These are phyloP conservation scores for Leptomonas pyrrhocoris DNA, from an alignment of 208 protist genomes.

Conservation along the genomic window DNA sequence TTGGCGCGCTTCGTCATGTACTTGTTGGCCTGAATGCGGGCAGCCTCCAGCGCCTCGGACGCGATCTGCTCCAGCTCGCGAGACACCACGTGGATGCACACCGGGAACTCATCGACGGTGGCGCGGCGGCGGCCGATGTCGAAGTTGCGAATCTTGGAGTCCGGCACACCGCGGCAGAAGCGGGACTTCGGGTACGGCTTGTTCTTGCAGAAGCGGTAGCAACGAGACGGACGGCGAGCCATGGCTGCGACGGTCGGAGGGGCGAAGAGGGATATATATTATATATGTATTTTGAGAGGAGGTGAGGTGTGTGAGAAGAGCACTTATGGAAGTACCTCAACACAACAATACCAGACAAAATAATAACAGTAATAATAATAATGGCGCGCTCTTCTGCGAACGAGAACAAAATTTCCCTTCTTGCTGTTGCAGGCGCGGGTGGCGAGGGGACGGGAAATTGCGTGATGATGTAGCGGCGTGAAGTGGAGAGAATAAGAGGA, in stretches of 20 bases:
- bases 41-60: slow-evolving; percentile 98
- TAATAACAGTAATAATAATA: not conserved
- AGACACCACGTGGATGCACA: slow-evolving; percentile 98
- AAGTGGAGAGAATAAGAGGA: slow-evolving; percentile 1
- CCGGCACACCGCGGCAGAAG: slow-evolving; percentile 99
- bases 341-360: not conserved
- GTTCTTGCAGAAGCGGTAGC: slow-evolving; percentile 86
- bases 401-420: slow-evolving; percentile 21
- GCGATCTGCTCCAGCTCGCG: slow-evolving; percentile 99
- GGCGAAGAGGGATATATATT: not conserved
- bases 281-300: not conserved
- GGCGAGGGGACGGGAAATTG: too few relatives aligned
- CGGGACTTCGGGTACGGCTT: slow-evolving; percentile 86
- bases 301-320: too few relatives aligned
- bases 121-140: slow-evolving; percentile 98
- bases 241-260: slow-evolving; percentile 30
- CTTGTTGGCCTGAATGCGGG: slow-evolving; percentile 99
- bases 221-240: slow-evolving; percentile 76
- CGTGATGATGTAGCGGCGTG: slow-evolving; percentile 5
- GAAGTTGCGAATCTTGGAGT: slow-evolving; percentile 98
- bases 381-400: slow-evolving; percentile 6
- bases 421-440: slow-evolving; percentile 7
- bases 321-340: too few relatives aligned
- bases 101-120: slow-evolving; percentile 96
- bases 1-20: slow-evolving; percentile 98